Evolutionary conservation across 2,329 filamentous ascomycete genomes (phyloP), one percentile per base, ranked within the genome.

Genomic region (Dactylellina parvicollis): DNA sequence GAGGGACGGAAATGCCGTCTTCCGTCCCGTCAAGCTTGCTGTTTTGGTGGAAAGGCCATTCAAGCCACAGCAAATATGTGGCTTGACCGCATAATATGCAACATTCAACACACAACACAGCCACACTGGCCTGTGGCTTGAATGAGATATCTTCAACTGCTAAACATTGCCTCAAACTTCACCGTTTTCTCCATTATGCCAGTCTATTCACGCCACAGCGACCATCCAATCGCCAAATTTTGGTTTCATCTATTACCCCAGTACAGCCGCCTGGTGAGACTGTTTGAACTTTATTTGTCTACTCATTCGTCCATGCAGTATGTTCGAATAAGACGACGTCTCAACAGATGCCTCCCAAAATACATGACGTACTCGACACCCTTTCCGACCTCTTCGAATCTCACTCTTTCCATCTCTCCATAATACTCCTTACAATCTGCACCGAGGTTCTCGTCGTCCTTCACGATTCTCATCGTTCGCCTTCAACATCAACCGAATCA

Each of bases 41-140:
- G 9, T 7, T 22, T 22, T 4, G 9, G 4, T 24, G 28, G 10
- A 26, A 34, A 2, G 16, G 8, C 44, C 24, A 62, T 70, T 62
- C 56, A 62, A 70, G 65, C 65, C 65, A 70, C 65, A 70, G 18
- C 16, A 5, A n/a, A 12, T 2, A n/a, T 57, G 40, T 60, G 54
- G 46, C 26, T 42, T n/a, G 10, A 4, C 14, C 24, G 22, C 5
- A 14, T 12, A 52, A 62, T 57, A 14, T 57, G 34, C 66, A 26
- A 72, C 67, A 54, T 4, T 8, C 52, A 56, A 56, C 42, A 32
- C 67, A 64, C 47, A 50, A 42, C 47, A 30, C n/a, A 22, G 10
- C 16, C 12, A 40, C 26, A 12, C 30, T 3, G 5, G 2, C 1
- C 18, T 46, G 67, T 72, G 67, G 67, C 67, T 72, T 72, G 67